A percentile compares a stretch with the other conserved stretches of the same genome.
Conservation (phyloP, 176 grass and related monocot species). For the Stipa capillata region DNA sequence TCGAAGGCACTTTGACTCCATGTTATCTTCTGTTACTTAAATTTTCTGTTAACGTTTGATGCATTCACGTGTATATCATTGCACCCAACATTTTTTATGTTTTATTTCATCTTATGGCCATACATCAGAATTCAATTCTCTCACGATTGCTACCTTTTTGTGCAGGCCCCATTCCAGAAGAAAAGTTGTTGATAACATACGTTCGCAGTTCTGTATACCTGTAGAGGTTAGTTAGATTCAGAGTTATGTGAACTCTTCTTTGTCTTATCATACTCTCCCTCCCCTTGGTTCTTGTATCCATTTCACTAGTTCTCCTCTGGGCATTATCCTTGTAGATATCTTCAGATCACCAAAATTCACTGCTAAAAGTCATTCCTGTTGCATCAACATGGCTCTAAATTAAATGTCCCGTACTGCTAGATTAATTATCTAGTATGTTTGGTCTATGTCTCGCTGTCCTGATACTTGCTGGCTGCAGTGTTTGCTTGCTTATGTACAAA, state of each 20-base stretch:
- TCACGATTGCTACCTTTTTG: slow-evolving; percentile 8
- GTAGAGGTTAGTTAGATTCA: slow-evolving; percentile 55
- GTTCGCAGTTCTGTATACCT: slow-evolving; percentile 37
- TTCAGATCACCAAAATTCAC: not conserved
- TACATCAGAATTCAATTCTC: not conserved
- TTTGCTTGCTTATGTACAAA: not conserved
- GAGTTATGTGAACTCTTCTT: not conserved
- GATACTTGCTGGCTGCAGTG: not conserved
- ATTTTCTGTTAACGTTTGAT: not conserved
- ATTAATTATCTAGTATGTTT: not conserved
- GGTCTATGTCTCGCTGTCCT: not conserved
- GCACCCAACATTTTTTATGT: not conserved
- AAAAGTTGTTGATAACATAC: slow-evolving; percentile 61
- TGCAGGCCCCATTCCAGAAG: slow-evolving; percentile 52
- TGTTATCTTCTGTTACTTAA: not conserved
- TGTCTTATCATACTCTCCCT: not conserved
- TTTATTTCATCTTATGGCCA: not conserved
- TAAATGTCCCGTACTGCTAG: not conserved
- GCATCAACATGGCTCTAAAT: not conserved
- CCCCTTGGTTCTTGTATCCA: not conserved
- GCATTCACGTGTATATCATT: not conserved
- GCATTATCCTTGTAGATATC: not conserved
- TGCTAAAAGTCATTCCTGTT: not conserved
- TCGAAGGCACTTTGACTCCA: not conserved
- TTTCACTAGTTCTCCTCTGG: not conserved